Evolutionary conservation across 2,329 filamentous ascomycete genomes (phyloP), one percentile per base, ranked within the genome.

Genomic region (Plenodomus tracheiphilus): DNA sequence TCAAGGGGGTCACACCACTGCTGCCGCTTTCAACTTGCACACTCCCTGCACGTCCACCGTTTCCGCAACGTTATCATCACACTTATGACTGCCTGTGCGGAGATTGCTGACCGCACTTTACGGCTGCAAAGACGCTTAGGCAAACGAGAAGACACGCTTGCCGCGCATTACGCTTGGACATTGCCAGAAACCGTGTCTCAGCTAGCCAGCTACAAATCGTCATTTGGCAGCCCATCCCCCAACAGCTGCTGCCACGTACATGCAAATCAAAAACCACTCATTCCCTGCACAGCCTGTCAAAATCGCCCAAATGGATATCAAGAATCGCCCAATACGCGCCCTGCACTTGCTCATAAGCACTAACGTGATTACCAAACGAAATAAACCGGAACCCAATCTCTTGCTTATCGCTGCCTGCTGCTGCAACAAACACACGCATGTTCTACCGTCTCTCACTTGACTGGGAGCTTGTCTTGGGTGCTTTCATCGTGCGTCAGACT

Each of bases 381-480:
- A 18, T 37, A 32, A 32, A 32, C 28, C 15, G 28, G 8, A 11
- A 32, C 28, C 4, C 28, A n/a, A 4, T 15, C 28, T 32, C 28
- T 32, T 15, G 9, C 28, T 32, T 11, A 32, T 32, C 28, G 28
- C 6, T 32, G 16, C n/a, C 35, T 37, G 5, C 15, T 37, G 35
- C 16, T 20, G 35, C 11, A 37, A 37, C 35, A 32, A 32, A 32
- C 11, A 41, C 28, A 41, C 44, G 25, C 38, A 13, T 21, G n/a
- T 17, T 13, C 28, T 15, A 32, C 28, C 6, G 4, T 8, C 39
- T 22, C 39, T 60, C 49, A 68, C 47, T 59, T 67, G 54, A 71
- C 71, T 34, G 65, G 62, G 13, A 61, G 51, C 21, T 59, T 67
- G 53, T 64, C 73, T 43, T 54, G 63, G 43, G 53, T 53, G 45